These are phyloP conservation scores for Tolypocladium nubicola DNA, from an alignment of 2,329 filamentous ascomycete genomes.

Conservation along the genomic window DNA sequence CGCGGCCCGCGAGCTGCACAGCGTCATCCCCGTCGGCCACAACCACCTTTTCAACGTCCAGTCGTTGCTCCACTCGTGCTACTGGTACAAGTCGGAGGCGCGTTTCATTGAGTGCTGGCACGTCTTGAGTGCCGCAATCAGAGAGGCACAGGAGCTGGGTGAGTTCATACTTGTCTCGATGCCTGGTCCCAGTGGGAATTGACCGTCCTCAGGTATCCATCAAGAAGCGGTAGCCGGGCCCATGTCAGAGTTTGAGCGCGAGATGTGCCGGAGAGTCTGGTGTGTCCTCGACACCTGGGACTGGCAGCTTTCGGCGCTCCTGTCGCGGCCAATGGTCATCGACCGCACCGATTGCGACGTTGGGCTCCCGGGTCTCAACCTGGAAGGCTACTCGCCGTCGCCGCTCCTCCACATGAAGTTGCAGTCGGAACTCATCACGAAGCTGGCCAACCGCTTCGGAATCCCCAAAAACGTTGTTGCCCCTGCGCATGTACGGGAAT, in stretches of 20 bases:
- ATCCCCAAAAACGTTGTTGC: constrained; percentile 15
- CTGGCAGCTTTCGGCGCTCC: constrained; percentile 25
- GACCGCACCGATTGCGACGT: constrained; percentile 21
- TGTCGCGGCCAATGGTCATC: constrained; percentile 23
- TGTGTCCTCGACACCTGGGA: constrained; percentile 26
- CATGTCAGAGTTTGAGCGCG: constrained; percentile 22
- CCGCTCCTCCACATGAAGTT: constrained; percentile 25
- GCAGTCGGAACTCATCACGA: constrained; percentile 21
- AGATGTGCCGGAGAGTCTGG: constrained; percentile 25
- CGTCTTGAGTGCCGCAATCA: constrained; percentile 21
- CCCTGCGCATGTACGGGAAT: constrained; percentile 19
- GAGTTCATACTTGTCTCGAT: background rate
- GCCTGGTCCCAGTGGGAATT: fast-evolving
- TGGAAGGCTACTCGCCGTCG: constrained; percentile 20
- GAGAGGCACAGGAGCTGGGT: constrained; percentile 25
- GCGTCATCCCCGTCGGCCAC: constrained; percentile 19
- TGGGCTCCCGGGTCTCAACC: constrained; percentile 18
- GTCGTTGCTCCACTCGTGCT: constrained; percentile 24
- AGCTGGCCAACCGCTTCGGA: constrained; percentile 20
- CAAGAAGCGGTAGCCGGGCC: constrained; percentile 15
- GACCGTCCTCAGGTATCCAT: constrained; percentile 15
- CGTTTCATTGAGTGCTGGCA: constrained; percentile 27
- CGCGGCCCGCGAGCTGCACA: constrained; percentile 20
- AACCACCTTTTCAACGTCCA: constrained; percentile 23
- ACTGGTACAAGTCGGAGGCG: constrained; percentile 26